A percentile compares a stretch with the other conserved stretches of the same genome.
phyloP scores from a whole-genome alignment of 441 rosid species.

The Rhodomyrtus psidioides region DNA sequence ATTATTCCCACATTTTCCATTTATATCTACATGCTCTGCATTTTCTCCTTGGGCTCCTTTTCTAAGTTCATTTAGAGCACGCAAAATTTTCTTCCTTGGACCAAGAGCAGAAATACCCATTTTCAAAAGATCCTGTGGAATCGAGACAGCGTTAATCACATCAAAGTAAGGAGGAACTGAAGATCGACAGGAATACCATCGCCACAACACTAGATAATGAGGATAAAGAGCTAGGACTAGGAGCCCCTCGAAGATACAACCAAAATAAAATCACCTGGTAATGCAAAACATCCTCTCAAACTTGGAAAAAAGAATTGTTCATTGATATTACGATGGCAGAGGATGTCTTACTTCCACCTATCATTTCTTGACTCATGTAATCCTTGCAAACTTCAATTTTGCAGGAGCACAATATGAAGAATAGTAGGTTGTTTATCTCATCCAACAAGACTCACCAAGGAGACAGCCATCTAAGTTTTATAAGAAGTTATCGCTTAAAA shows the following conservation, averaged over 20 bases:
- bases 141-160: not conserved
- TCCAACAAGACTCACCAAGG: not conserved
- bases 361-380: not conserved
- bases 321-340: not conserved
- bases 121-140: slow-evolving; percentile 54
- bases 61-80: slow-evolving; percentile 55
- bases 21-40: slow-evolving; percentile 16
- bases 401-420: not conserved
- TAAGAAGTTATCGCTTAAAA: not conserved
- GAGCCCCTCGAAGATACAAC: not conserved
- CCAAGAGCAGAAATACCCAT: slow-evolving; percentile 86
- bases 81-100: slow-evolving; percentile 82
- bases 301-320: not conserved
- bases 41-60: slow-evolving; percentile 17
- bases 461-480: not conserved
- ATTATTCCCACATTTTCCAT: slow-evolving; percentile 14
- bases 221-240: not conserved
- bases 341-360: not conserved
- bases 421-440: not conserved
- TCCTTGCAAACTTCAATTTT: not conserved
- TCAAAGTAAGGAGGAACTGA: not conserved
- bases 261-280: not conserved
- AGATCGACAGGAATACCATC: not conserved
- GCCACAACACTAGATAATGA: not conserved
- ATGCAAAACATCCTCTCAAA: not conserved